Conservation (phyloP, 148 eudicot genomes). For the Chenopodium formosanum region DNA sequence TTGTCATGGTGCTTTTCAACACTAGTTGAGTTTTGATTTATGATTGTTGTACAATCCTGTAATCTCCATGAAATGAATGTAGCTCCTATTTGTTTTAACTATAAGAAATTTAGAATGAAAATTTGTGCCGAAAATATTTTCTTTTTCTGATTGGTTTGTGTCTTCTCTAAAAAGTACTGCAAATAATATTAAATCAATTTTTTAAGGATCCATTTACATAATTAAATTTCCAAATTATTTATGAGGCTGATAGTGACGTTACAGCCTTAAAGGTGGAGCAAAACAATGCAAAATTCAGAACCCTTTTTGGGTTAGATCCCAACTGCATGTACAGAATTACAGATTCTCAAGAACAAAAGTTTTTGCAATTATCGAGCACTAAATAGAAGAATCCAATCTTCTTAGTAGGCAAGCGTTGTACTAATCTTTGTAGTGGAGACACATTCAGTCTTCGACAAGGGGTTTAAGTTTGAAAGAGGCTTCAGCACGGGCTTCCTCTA, state of each 20-base stretch:
- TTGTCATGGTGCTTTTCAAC: not conserved
- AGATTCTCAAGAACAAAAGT: conserved; percentile 1
- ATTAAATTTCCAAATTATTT: not conserved
- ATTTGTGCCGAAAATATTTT: not conserved
- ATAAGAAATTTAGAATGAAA: not conserved
- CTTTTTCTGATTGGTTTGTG: not conserved
- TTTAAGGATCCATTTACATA: not conserved
- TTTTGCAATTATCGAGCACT: not conserved
- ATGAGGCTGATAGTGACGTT: not conserved
- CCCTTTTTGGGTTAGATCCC: not conserved
- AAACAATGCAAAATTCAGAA: not conserved
- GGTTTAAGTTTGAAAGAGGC: conserved; percentile 59
- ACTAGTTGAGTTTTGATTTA: conserved; percentile 11
- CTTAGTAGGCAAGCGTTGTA: not conserved
- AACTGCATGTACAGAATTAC: not conserved
- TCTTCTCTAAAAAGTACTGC: no score
- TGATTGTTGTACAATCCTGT: conserved; percentile 29
- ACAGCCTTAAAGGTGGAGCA: not conserved
- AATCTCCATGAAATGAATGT: conserved; percentile 22
- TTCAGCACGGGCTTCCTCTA: conserved; percentile 88
- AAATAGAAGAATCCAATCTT: not conserved
- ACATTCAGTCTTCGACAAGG: conserved; percentile 24
- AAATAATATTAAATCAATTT: no score
- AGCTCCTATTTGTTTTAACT: not conserved
- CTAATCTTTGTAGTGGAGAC: not conserved